phyloP scores from a whole-genome alignment of 169 alveolate genomes.

The Eimeria falciformis region DNA sequence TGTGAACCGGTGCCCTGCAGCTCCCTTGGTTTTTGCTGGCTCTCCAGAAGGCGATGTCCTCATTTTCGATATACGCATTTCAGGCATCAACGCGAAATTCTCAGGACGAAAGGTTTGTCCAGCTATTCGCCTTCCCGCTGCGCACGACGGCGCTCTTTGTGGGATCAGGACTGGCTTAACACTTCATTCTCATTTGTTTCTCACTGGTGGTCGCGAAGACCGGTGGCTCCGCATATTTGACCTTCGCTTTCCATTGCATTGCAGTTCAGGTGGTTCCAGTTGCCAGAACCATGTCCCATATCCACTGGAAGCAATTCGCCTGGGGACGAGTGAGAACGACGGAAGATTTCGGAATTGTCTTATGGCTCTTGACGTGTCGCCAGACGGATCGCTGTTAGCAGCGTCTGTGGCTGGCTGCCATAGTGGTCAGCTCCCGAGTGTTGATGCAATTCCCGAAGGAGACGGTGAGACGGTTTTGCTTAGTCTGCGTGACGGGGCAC shows the following conservation, averaged over 20 bases:
- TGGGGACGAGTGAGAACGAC: constrained; percentile 43
- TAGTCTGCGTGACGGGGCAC: constrained; percentile 62
- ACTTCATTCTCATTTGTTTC: constrained; percentile 56
- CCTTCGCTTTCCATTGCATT: constrained; percentile 76
- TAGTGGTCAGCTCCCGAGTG: neutral
- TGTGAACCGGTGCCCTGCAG: constrained; percentile 31
- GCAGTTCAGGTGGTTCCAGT: constrained; percentile 50
- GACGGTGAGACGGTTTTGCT: constrained; percentile 72
- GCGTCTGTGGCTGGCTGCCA: constrained; percentile 41
- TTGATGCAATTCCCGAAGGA: neutral
- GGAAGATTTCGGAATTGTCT: constrained; percentile 18
- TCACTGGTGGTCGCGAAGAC: constrained; percentile 74
- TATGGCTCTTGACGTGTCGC: constrained; percentile 69
- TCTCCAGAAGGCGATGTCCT: constrained; percentile 52
- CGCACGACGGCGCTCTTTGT: constrained; percentile 72
- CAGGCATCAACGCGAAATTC: constrained; percentile 50
- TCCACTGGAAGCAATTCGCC: constrained; percentile 68
- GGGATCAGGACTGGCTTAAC: constrained; percentile 62
- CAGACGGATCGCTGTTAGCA: constrained; percentile 71
- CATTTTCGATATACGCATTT: constrained; percentile 21
- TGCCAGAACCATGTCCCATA: constrained; percentile 51
- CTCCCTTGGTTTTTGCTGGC: constrained; percentile 53
- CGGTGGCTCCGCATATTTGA: constrained; percentile 74
- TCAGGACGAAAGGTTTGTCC: constrained; percentile 60
- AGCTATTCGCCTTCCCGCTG: constrained; percentile 37